These are phyloP conservation scores for Mycena belliarum DNA, from an alignment of 768 basidiomycete genomes.

Conservation along the genomic window DNA sequence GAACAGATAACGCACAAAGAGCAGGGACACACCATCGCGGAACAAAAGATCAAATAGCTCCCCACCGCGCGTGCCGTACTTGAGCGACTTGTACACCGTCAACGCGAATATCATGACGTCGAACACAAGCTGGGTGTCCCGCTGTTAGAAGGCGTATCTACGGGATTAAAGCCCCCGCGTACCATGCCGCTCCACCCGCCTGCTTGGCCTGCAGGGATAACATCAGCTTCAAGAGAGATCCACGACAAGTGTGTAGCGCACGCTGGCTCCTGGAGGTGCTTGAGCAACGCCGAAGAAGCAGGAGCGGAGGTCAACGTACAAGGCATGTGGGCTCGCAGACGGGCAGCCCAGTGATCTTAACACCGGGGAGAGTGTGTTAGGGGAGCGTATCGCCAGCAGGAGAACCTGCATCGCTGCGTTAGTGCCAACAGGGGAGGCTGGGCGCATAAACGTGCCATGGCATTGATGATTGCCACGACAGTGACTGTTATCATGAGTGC, in stretches of 20 bases:
- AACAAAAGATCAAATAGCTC: conserved; percentile 8
- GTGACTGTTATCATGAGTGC: conserved; percentile 1
- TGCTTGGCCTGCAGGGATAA: not conserved
- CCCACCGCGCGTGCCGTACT: not conserved
- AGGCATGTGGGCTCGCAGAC: not conserved
- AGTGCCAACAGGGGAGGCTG: no score
- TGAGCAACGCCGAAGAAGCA: not conserved
- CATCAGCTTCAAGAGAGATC: not conserved
- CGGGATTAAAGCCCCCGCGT: not conserved
- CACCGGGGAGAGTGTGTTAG: not conserved
- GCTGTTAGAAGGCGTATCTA: not conserved
- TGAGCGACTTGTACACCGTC: conserved; percentile 20
- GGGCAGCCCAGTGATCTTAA: conserved; percentile 6
- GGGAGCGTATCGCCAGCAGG: not conserved
- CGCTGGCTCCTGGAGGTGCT: not conserved
- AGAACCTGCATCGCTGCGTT: not conserved
- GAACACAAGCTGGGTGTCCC: conserved; percentile 18
- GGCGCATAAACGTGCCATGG: not conserved
- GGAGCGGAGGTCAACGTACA: not conserved
- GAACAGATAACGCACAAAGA: no score
- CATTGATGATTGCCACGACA: not conserved
- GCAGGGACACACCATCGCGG: conserved; percentile 13
- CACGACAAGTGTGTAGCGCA: not conserved
- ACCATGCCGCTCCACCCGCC: conserved; percentile 16
- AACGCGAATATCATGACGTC: conserved; percentile 25